Percentiles rank a stretch among this genome's conserved stretches.
Conservation (phyloP, 345 rosid species). For the Moricandia arvensis region DNA sequence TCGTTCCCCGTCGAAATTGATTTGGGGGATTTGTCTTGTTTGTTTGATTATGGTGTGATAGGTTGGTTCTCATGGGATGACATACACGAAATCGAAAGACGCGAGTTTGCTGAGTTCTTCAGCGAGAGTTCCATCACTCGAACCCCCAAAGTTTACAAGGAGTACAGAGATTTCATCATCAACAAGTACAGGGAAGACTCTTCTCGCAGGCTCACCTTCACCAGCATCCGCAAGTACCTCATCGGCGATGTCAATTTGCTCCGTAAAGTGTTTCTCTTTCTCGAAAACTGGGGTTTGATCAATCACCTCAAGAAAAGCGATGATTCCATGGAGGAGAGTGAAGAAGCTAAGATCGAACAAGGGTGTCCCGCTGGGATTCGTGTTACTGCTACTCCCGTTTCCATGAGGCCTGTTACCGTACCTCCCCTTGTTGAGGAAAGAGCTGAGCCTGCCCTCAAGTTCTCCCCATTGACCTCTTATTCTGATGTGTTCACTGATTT, state of each 20-base stretch:
- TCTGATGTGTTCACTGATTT: conserved; percentile 59
- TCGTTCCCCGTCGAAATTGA: no score
- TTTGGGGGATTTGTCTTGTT: conserved; percentile 8
- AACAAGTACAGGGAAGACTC: conserved; percentile 68
- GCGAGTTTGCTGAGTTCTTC: conserved; percentile 71
- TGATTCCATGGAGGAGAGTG: conserved; percentile 21
- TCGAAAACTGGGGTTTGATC: conserved; percentile 77
- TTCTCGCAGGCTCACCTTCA: conserved; percentile 65
- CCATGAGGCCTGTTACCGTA: conserved; percentile 60
- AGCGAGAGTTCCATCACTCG: conserved; percentile 78
- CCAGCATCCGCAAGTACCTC: conserved; percentile 69
- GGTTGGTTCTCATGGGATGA: conserved; percentile 97
- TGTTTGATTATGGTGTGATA: not conserved
- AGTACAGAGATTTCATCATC: conserved; percentile 66
- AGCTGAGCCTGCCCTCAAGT: conserved; percentile 39
- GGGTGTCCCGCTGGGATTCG: conserved; percentile 75
- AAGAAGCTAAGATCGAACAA: conserved; percentile 53
- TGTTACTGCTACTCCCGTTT: conserved; percentile 65
- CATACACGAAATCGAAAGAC: conserved; percentile 83
- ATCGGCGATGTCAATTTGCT: conserved; percentile 84
- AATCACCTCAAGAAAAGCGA: conserved; percentile 43
- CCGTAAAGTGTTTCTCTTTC: conserved; percentile 65
- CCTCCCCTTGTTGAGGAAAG: conserved; percentile 35
- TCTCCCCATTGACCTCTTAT: conserved; percentile 74
- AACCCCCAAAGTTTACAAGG: conserved; percentile 90